A percentile compares a stretch with the other conserved stretches of the same genome.
These are phyloP conservation scores for Calocybe gangraenosa DNA, from an alignment of 768 basidiomycete species.

Conservation along the genomic window DNA sequence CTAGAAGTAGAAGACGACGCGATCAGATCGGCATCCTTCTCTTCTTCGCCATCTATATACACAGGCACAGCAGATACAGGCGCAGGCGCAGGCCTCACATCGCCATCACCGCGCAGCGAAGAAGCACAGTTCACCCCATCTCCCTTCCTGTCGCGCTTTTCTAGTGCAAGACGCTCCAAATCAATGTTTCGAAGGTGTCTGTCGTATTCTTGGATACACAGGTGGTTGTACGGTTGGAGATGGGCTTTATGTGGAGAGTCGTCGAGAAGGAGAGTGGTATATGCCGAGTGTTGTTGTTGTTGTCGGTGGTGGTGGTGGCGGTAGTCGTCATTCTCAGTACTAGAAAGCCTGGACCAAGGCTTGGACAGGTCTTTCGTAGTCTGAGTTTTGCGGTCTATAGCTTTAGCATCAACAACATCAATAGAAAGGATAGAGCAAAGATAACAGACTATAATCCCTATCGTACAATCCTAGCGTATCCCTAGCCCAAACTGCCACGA, in stretches of 20 bases:
- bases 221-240: conserved; percentile 78
- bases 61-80: too few species aligned
- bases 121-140: too few species aligned
- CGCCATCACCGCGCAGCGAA: too few species aligned
- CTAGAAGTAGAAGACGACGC: too few species aligned
- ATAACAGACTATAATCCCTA: conserved; percentile 60
- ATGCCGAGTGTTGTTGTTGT: conserved; percentile 34
- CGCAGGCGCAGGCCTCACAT: too few species aligned
- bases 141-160: too few species aligned
- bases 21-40: too few species aligned
- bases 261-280: conserved; percentile 46
- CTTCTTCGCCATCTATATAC: too few species aligned
- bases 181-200: conserved; percentile 15
- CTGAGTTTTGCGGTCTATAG: conserved; percentile 36
- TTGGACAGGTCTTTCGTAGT: conserved; percentile 77
- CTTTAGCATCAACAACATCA: not conserved
- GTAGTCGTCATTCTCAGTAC: too few species aligned
- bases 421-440: conserved; percentile 1
- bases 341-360: conserved; percentile 50
- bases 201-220: conserved; percentile 71
- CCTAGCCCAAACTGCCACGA: conserved; percentile 75
- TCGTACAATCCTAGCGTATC: conserved; percentile 67
- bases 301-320: conserved; percentile 4
- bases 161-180: not conserved
- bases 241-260: conserved; percentile 54